Evolutionary conservation across 805 yeast genomes (phyloP).

Genomic region (Candida sithepensis): DNA sequence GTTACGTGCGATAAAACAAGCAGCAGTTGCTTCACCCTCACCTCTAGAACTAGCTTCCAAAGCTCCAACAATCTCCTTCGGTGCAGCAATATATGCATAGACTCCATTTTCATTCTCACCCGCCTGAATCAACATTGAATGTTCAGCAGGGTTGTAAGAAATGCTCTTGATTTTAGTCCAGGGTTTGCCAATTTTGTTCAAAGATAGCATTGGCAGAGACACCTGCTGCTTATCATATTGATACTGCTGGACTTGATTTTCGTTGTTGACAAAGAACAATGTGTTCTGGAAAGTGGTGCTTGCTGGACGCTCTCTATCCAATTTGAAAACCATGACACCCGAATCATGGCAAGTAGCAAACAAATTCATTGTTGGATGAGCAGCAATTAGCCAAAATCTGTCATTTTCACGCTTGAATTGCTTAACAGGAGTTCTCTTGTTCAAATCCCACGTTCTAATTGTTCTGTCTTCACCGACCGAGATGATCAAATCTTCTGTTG

Average conservation of each 20-base stretch:
- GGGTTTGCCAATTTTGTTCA: conserved; percentile 78
- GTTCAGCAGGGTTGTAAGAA: conserved; percentile 90
- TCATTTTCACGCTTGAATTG: conserved; percentile 92
- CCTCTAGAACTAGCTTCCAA: conserved; percentile 81
- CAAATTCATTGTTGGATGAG: conserved; percentile 86
- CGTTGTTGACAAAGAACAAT: conserved; percentile 72
- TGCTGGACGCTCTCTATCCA: conserved; percentile 98
- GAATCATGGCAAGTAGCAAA: conserved; percentile 97
- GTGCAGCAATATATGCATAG: conserved; percentile 73
- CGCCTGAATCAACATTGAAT: conserved; percentile 77
- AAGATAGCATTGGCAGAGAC: conserved; percentile 74
- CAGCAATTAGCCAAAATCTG: conserved; percentile 88
- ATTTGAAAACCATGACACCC: conserved; percentile 96
- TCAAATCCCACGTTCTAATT: conserved; percentile 93
- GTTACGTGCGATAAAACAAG: conserved; percentile 90
- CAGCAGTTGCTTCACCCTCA: conserved; percentile 79
- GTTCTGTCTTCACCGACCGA: conserved; percentile 97
- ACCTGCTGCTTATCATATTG: conserved; percentile 63
- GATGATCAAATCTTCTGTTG: conserved; percentile 84
- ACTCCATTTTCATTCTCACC: conserved; percentile 64
- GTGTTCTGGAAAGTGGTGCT: conserved; percentile 66
- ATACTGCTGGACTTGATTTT: conserved; percentile 79
- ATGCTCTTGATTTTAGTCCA: conserved; percentile 84
- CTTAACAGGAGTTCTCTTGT: conserved; percentile 88
- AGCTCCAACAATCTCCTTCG: conserved; percentile 90